Evolutionary conservation across 139 green algal species (phyloP).

Genomic region (Asterochloris erici): DNA sequence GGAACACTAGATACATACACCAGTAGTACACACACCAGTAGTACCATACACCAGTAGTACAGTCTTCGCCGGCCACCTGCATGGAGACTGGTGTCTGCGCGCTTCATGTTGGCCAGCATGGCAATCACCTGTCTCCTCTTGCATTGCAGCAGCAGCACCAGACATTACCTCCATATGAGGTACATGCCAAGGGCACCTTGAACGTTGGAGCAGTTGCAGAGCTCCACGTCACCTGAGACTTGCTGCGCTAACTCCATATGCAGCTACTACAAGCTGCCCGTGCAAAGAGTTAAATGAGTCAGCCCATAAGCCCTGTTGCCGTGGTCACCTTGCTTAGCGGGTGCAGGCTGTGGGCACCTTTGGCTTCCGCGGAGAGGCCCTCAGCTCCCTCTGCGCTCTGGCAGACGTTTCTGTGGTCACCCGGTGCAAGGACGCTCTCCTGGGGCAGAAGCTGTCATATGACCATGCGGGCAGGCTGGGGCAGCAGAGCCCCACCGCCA

Average conservation of each 20-base stretch:
- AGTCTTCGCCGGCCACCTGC: neutral
- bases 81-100: neutral
- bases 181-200: too few species aligned
- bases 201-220: too few species aligned
- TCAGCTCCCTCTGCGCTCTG: slow-evolving; percentile 88
- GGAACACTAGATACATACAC: neutral
- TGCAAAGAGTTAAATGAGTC: too few species aligned
- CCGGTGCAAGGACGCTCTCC: slow-evolving; percentile 57
- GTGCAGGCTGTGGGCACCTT: slow-evolving; percentile 77
- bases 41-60: neutral
- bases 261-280: neutral
- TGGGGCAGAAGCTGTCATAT: slow-evolving; percentile 60
- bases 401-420: slow-evolving; percentile 77
- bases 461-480: slow-evolving; percentile 53
- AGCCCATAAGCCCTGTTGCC: too few species aligned
- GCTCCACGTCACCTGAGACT: too few species aligned
- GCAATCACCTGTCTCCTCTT: too few species aligned
- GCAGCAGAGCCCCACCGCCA: slow-evolving; percentile 32
- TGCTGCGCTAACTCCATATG: neutral
- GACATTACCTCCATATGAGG: too few species aligned
- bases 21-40: neutral
- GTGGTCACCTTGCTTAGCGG: neutral
- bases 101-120: too few species aligned
- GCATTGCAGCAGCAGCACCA: too few species aligned
- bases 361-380: slow-evolving; percentile 94